Percentiles rank a stretch among this genome's conserved stretches.
Evolutionary conservation across 2,329 filamentous ascomycete genomes (phyloP).

Genomic region (Microascus cirrosus): DNA sequence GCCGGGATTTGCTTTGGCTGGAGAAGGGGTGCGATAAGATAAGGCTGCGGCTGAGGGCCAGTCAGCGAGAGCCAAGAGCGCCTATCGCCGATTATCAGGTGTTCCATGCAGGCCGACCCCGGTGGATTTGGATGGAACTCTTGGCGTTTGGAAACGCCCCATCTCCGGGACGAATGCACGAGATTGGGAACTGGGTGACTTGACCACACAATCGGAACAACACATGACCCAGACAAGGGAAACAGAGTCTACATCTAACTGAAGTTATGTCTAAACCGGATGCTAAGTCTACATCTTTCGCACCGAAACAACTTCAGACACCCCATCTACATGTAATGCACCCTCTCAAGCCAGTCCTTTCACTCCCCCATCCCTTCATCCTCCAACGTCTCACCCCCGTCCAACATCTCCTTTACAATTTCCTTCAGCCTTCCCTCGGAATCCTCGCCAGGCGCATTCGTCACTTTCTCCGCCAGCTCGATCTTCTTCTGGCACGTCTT

Average conservation of each 20-base stretch:
- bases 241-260: no score
- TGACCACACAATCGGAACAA: no score
- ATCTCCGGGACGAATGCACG: no score
- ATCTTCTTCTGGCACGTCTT: conserved; percentile 87
- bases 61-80: no score
- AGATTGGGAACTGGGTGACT: no score
- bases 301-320: not conserved
- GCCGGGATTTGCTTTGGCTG: no score
- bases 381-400: not conserved
- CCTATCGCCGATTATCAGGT: no score
- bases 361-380: not conserved
- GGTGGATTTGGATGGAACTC: not conserved
- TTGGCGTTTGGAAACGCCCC: no score
- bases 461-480: conserved; percentile 61
- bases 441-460: conserved; percentile 28
- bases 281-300: not conserved
- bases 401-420: conserved; percentile 4
- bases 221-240: no score
- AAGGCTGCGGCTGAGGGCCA: no score
- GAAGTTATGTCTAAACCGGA: not conserved
- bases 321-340: not conserved
- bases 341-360: not conserved
- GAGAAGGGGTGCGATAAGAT: no score
- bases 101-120: no score
- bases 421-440: conserved; percentile 1